A percentile compares a stretch with the other conserved stretches of the same genome.
Conservation (phyloP, 805 yeast genomes). For the Monosporozyma aerobia region DNA sequence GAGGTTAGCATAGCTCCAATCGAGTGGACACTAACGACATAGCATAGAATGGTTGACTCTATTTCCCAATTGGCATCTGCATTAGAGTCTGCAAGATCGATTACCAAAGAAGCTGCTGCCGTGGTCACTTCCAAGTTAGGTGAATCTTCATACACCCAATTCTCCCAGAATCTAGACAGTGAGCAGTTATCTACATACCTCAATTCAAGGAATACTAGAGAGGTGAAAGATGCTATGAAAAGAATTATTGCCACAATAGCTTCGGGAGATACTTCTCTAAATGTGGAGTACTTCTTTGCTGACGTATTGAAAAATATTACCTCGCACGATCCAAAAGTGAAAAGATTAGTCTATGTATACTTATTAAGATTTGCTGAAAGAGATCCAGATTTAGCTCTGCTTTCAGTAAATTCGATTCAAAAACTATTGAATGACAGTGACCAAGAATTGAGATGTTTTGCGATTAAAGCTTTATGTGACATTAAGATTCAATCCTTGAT, state of each 20-base stretch:
- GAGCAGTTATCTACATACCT: constrained; percentile 57
- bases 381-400: constrained; percentile 82
- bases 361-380: constrained; percentile 66
- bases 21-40: background rate
- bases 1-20: background rate
- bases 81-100: constrained; percentile 69
- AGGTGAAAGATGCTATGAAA: constrained; percentile 50
- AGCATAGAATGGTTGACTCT: constrained; percentile 42
- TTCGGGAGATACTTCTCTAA: constrained; percentile 29
- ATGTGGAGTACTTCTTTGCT: constrained; percentile 53
- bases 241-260: constrained; percentile 41
- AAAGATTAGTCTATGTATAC: constrained; percentile 69
- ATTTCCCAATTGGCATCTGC: constrained; percentile 56
- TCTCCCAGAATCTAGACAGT: constrained; percentile 40
- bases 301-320: constrained; percentile 85
- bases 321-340: constrained; percentile 51
- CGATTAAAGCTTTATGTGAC: constrained; percentile 75
- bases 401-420: constrained; percentile 87
- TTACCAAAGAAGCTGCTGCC: constrained; percentile 76
- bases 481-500: constrained; percentile 71
- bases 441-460: constrained; percentile 59
- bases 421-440: constrained; percentile 64
- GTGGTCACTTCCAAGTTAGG: constrained; percentile 60
- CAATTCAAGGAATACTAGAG: constrained; percentile 61
- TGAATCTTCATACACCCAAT: constrained; percentile 45